Percentiles rank a stretch among this genome's conserved stretches.
phyloP scores from a whole-genome alignment of 352 stramenopile species.

The Saprolegnia diclina region DNA sequence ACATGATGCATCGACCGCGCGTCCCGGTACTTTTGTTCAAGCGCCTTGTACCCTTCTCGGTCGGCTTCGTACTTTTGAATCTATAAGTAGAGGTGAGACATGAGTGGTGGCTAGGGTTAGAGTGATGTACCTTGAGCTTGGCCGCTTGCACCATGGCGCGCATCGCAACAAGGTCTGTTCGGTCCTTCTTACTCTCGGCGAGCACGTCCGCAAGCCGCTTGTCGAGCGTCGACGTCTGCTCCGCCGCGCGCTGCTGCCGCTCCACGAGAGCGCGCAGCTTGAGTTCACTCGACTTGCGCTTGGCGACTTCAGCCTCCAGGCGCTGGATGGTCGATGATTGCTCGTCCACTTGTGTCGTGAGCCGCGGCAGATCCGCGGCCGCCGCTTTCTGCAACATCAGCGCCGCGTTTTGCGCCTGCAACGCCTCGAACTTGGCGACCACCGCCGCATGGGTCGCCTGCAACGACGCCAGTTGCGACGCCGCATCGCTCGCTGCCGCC shows the following conservation, averaged over 20 bases:
- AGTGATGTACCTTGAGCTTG: slow-evolving; percentile 12
- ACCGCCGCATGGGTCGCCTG: background rate
- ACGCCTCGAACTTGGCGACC: background rate
- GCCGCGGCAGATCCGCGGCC: background rate
- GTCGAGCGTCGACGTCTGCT: background rate
- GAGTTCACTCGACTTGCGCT: background rate
- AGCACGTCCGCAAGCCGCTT: background rate
- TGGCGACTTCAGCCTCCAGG: background rate
- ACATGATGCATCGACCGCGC: slow-evolving; percentile 9
- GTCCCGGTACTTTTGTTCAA: slow-evolving; percentile 15
- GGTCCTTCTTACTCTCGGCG: slow-evolving; percentile 17
- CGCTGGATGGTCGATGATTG: background rate
- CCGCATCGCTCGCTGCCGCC: background rate
- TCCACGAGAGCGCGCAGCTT: background rate
- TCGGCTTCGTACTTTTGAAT: background rate
- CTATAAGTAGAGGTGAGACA: background rate
- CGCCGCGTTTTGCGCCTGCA: background rate
- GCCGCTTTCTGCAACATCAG: background rate
- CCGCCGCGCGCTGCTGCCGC: background rate
- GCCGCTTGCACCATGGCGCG: slow-evolving; percentile 7
- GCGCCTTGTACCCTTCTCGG: background rate
- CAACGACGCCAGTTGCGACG: background rate
- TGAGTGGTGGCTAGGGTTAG: too few relatives aligned
- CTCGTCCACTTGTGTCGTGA: background rate
- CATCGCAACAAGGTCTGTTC: slow-evolving; percentile 8